Evolutionary conservation across 2,329 filamentous ascomycete species (phyloP).

Genomic region (Aureobasidium mangrovei): DNA sequence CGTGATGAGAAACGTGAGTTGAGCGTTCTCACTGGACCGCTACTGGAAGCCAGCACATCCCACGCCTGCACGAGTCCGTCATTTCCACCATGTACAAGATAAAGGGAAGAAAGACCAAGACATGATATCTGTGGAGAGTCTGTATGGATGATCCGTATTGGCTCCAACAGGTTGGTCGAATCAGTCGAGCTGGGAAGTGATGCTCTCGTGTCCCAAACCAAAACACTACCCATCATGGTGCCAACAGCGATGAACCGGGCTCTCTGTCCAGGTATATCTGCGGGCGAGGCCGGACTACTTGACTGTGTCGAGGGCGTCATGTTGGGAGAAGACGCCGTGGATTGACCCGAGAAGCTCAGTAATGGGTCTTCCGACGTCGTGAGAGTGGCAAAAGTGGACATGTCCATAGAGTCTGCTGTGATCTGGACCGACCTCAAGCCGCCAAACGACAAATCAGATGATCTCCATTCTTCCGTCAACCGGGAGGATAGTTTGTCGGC

Average conservation of each 20-base stretch:
- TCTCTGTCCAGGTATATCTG: slow-evolving; percentile 74
- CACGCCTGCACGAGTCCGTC: slow-evolving; percentile 93
- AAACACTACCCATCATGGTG: slow-evolving; percentile 65
- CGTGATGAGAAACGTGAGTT: slow-evolving; percentile 77
- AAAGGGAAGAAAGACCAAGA: slow-evolving; percentile 73
- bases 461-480: slow-evolving; percentile 55
- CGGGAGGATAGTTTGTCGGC: slow-evolving; percentile 16
- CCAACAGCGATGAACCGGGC: slow-evolving; percentile 74
- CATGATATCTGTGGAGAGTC: slow-evolving; percentile 82
- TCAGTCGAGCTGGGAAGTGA: slow-evolving; percentile 46
- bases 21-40: slow-evolving; percentile 72
- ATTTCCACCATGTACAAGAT: slow-evolving; percentile 85
- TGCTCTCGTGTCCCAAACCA: slow-evolving; percentile 79
- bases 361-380: slow-evolving; percentile 73
- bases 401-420: slow-evolving; percentile 62
- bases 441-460: slow-evolving; percentile 53
- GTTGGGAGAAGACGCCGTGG: slow-evolving; percentile 44
- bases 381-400: slow-evolving; percentile 61
- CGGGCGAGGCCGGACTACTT: slow-evolving; percentile 35
- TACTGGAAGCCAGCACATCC: slow-evolving; percentile 81
- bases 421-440: slow-evolving; percentile 53
- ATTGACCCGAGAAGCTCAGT: slow-evolving; percentile 48
- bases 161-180: slow-evolving; percentile 52
- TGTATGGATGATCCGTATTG: slow-evolving; percentile 76
- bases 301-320: slow-evolving; percentile 43